Evolutionary conservation across 2,329 filamentous ascomycete species (phyloP).

Genomic region (Beauveria asiatica): DNA sequence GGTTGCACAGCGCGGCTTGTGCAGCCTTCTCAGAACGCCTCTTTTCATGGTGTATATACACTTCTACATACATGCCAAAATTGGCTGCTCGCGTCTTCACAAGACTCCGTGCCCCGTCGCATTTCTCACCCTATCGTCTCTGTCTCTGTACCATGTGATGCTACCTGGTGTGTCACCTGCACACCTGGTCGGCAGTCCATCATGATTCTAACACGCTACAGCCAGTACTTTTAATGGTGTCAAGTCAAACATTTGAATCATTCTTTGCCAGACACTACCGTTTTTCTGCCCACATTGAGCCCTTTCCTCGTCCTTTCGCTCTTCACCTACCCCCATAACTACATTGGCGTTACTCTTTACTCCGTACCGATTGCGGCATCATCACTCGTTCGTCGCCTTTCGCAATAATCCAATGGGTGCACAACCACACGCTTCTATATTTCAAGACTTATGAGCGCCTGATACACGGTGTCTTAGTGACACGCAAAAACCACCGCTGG

Average conservation of each 20-base stretch:
- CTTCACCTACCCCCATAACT: no score
- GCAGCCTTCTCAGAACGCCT: background rate
- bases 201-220: background rate
- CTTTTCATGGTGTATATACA: background rate
- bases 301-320: no score
- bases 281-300: no score
- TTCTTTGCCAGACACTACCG: background rate
- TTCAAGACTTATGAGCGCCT: no score
- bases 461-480: no score
- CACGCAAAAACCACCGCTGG: no score
- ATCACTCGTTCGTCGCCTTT: no score
- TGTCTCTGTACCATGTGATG: constrained; percentile 3
- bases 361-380: background rate
- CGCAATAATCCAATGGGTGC: no score
- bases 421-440: no score
- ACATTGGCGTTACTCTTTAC: background rate
- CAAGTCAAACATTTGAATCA: background rate
- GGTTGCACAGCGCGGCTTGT: background rate
- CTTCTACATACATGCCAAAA: no score
- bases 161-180: background rate
- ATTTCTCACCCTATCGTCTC: background rate
- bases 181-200: background rate
- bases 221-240: background rate
- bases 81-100: background rate
- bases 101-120: background rate